phyloP scores from a whole-genome alignment of 352 stramenopile genomes.

The Blastocystis sp. region DNA sequence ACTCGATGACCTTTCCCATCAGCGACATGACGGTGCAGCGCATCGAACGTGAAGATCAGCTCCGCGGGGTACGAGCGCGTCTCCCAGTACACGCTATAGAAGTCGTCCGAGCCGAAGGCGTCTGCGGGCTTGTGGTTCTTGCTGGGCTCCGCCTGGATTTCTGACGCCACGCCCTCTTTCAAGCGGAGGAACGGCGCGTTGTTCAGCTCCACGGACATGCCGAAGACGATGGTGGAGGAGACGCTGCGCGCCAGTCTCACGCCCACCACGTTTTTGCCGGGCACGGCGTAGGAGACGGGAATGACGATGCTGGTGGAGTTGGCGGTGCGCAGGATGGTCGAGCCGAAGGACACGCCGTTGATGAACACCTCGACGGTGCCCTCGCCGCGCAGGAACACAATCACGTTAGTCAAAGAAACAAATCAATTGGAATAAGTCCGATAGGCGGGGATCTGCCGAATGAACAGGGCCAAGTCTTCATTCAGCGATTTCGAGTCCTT shows the following conservation, averaged over 20 bases:
- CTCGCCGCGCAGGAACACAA: no score
- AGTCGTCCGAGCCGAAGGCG: not conserved
- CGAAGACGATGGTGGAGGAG: not conserved
- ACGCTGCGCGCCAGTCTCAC: not conserved
- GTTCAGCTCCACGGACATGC: not conserved
- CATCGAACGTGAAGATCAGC: not conserved
- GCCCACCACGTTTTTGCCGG: not conserved
- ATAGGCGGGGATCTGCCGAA: constrained; percentile 33
- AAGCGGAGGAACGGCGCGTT: not conserved
- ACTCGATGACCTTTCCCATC: not conserved
- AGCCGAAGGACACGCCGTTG: no score
- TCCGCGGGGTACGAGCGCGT: not conserved
- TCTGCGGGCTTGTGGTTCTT: not conserved
- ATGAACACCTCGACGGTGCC: no score
- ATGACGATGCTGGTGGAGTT: not conserved
- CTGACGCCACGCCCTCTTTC: not conserved
- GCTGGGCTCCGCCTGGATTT: not conserved
- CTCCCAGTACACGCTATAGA: not conserved
- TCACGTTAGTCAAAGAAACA: not conserved
- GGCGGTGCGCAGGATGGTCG: no score
- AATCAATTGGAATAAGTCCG: constrained; percentile 24
- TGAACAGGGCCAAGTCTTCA: constrained; percentile 21
- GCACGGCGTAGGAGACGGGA: not conserved
- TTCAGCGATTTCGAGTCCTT: not conserved
- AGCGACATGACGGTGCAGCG: not conserved